Base-by-base conservation (phyloP, 1,139 yeast genomes). In the Suhomyces yuchorum region DNA sequence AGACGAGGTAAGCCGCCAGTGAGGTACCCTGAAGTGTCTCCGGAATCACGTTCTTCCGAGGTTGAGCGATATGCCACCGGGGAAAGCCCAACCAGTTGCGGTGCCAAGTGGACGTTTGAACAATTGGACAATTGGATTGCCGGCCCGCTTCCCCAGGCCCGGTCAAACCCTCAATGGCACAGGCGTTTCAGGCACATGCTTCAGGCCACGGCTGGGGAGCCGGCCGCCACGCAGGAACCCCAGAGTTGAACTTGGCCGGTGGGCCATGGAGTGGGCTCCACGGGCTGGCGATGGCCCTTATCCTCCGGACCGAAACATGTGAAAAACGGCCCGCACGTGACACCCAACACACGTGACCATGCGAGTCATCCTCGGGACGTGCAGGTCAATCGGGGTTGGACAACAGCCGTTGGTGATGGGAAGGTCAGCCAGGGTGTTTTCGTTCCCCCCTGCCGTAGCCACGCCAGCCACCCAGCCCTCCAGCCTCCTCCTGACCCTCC, bases 331-430 rank as follows among this genome's bases (percentile, higher is more conserved):
- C 3, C 5, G 3, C 26, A 23, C 26, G 39, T 36, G 39, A 22
- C 39, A 23, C 2, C 2, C 12, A 18, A 11, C n/a, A 14, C 39
- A 36, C 39, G 28, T 36, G 32, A 24, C 28, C 17, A 20, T 8
- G 30, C 17, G 26, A 36, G 28, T 36, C 39, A 36, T 36, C 40
- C 40, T 37, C 40, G 40, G 40, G 32, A 37, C 9, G 14, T 17
- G 40, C 32, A 12, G 22, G 15, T 24, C n/a, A n/a, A n/a, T n/a
- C n/a, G n/a, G n/a, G n/a, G n/a, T n/a, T n/a, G n/a, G n/a, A n/a
- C n/a, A n/a, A n/a, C n/a, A n/a, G n/a, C n/a, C n/a, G n/a, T n/a
- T n/a, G n/a, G n/a, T n/a, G n/a, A n/a, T n/a, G n/a, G n/a, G n/a
- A n/a, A n/a, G n/a, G n/a, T n/a, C n/a, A n/a, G n/a, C n/a, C n/a